A percentile compares a stretch with the other conserved stretches of the same genome.
phyloP scores from a whole-genome alignment of 2,329 filamentous ascomycete species.

The Clonostachys sp. region DNA sequence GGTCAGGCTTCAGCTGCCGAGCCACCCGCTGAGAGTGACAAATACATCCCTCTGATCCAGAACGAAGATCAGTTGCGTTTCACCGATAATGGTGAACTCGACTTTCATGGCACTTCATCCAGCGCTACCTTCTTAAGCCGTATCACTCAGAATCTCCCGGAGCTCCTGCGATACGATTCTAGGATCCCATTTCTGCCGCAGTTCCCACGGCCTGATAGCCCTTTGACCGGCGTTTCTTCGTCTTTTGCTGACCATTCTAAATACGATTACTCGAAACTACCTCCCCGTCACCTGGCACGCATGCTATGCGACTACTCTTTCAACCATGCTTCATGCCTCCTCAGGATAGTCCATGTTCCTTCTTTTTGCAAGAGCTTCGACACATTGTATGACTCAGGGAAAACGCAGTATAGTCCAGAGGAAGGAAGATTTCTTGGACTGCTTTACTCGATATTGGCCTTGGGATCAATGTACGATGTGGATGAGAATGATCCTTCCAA shows the following conservation, averaged over 20 bases:
- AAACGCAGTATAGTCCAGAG: slow-evolving; percentile 56
- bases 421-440: slow-evolving; percentile 68
- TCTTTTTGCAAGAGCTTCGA: slow-evolving; percentile 76
- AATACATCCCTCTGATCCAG: slow-evolving; percentile 91
- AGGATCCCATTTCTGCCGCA: slow-evolving; percentile 56
- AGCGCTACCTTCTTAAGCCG: slow-evolving; percentile 83
- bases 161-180: slow-evolving; percentile 63
- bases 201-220: slow-evolving; percentile 40
- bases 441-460: slow-evolving; percentile 64
- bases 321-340: slow-evolving; percentile 51
- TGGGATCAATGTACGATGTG: slow-evolving; percentile 68
- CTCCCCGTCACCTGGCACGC: slow-evolving; percentile 52
- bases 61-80: slow-evolving; percentile 90
- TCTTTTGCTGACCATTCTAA: slow-evolving; percentile 60
- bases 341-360: slow-evolving; percentile 75
- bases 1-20: not conserved
- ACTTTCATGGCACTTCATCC: slow-evolving; percentile 92
- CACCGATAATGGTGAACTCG: slow-evolving; percentile 86
- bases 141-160: slow-evolving; percentile 83
- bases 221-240: slow-evolving; percentile 64
- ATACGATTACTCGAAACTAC: slow-evolving; percentile 61
- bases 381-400: slow-evolving; percentile 66
- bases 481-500: slow-evolving; percentile 50
- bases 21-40: slow-evolving; percentile 54
- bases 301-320: slow-evolving; percentile 51